A percentile compares a stretch with the other conserved stretches of the same genome.
Conservation (phyloP, 1,139 yeast species). For the Yamadazyma triangularis region DNA sequence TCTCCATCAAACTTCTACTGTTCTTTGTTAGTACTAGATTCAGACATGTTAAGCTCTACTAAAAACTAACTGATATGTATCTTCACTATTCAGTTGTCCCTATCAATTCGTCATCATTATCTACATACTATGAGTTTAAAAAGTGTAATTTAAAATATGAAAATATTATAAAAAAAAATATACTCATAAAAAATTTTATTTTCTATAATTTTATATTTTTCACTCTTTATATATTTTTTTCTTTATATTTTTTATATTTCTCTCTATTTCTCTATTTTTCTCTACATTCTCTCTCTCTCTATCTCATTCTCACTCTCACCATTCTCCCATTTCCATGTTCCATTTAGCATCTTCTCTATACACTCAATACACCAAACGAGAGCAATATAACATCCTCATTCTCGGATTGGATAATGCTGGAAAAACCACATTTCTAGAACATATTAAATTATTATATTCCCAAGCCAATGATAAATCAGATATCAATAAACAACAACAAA, state of each 20-base stretch:
- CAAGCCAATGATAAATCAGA: constrained; percentile 16
- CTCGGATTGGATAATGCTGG: constrained; percentile 96
- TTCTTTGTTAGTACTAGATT: no score
- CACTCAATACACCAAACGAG: constrained; percentile 45
- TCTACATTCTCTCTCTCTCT: no score
- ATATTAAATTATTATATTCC: constrained; percentile 37
- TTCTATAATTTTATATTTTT: no score
- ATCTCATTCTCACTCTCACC: constrained; percentile 48
- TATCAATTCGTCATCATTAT: constrained; percentile 15
- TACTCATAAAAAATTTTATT: no score
- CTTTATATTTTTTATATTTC: no score
- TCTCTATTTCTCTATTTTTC: no score
- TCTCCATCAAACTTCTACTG: no score
- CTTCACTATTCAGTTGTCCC: constrained; percentile 19
- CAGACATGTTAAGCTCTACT: neutral
- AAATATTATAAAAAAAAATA: no score
- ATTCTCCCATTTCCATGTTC: constrained; percentile 24
- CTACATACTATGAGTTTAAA: no score
- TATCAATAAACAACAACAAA: constrained; percentile 11
- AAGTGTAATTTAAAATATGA: no score
- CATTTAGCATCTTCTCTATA: constrained; percentile 45
- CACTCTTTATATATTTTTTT: no score
- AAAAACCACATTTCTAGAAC: constrained; percentile 61
- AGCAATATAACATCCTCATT: constrained; percentile 59
- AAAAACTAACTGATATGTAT: constrained; percentile 3